These are phyloP conservation scores for Acacia crassicarpa DNA, from an alignment of 306 rosid species.

Conservation along the genomic window DNA sequence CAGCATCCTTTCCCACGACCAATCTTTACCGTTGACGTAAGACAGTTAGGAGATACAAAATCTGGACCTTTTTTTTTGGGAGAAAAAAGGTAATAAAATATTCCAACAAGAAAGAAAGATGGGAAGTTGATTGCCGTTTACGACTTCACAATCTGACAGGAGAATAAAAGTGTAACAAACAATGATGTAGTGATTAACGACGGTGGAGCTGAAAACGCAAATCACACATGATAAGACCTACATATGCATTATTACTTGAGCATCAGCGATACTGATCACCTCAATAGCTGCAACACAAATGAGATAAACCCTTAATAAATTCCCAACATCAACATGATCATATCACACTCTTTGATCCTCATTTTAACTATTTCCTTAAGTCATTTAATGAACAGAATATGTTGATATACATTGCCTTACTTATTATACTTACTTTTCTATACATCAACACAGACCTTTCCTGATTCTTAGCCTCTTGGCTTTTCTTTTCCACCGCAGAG, in stretches of 20 bases:
- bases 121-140: background rate
- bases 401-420: background rate
- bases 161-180: background rate
- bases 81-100: background rate
- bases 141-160: background rate
- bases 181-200: background rate
- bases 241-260: background rate
- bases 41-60: too few relatives aligned
- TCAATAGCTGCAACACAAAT: background rate
- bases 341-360: background rate
- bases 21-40: too few relatives aligned
- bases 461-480: background rate
- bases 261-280: background rate
- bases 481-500: background rate
- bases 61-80: too few relatives aligned
- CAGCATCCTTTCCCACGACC: background rate
- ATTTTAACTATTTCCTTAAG: background rate
- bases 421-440: background rate
- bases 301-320: background rate
- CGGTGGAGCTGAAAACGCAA: background rate
- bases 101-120: background rate
- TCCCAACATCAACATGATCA: background rate
- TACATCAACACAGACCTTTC: background rate
- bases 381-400: too few relatives aligned
- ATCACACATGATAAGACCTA: background rate